Evolutionary conservation across 139 green algal genomes (phyloP), one percentile per base, ranked within the genome.

Genomic region (Eudorina sp.): DNA sequence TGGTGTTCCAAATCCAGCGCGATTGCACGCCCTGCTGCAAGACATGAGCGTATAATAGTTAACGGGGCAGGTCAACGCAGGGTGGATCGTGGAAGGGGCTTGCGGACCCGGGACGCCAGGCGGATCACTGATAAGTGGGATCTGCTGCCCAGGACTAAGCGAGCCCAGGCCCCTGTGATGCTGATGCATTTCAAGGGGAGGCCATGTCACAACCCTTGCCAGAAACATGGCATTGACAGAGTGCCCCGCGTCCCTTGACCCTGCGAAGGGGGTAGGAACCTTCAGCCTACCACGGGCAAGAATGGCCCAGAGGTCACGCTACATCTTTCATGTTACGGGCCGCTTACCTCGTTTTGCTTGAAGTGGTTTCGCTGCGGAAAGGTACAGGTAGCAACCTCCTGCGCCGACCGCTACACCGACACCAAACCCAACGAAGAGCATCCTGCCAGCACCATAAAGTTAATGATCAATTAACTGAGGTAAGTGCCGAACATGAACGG

Each of bases 381-480:
- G 40, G 78, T 90, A 90, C 40, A 90, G 13, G 43, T 90, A 90
- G 19, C 40, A 74, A 1, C 87, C 87, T 19, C 87, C 87, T 9
- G 87, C 87, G 25, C 87, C 87, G 0, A 90, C 78, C 23, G 43
- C 64, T 19, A 87, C 87, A 7, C 87, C 87, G 4, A 68, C 78
- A 18, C 66, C 68, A n/a, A 90, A 90, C 4, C 87, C 87, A 1
- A 84, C n/a, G 31, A 84, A 36, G 6, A 86, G 27, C 36, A 48
- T 53, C 84, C 84, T 89, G 48, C 7, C 55, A 66, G 29, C 55
- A 34, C 4, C 7, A 6, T 23, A 55, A 13, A 55, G 48, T 55
- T 55, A 21, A 55, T 55, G 48, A 55, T 21, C 48, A 55, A 55
- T n/a, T n/a, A n/a, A n/a, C n/a, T n/a, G n/a, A n/a, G n/a, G n/a